A percentile compares a stretch with the other conserved stretches of the same genome.
Conservation (phyloP, 164 flowering plant species). For the Magnolia officinalis region DNA sequence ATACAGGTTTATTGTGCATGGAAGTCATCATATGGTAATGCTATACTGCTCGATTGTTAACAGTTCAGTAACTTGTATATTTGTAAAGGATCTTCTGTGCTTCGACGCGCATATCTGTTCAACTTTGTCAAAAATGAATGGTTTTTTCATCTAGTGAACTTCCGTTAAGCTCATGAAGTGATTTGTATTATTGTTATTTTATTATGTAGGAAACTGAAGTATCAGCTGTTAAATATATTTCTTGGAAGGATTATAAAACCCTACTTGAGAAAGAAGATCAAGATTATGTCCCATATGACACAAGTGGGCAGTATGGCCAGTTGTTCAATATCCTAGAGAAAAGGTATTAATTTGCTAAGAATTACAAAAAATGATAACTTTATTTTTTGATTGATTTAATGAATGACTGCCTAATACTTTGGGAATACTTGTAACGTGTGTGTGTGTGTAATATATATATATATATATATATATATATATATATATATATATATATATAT, state of each 20-base stretch:
- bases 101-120: background rate
- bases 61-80: no score
- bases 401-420: background rate
- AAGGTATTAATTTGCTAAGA: slow-evolving; percentile 41
- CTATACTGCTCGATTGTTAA: no score
- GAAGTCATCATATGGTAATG: no score
- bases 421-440: background rate
- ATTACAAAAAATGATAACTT: background rate
- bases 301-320: slow-evolving; percentile 61
- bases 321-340: slow-evolving; percentile 60
- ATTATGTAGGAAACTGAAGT: slow-evolving; percentile 74
- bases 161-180: background rate
- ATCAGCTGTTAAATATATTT: slow-evolving; percentile 83
- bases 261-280: slow-evolving; percentile 67
- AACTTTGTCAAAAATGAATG: background rate
- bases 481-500: no score
- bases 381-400: background rate
- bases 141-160: background rate
- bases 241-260: slow-evolving; percentile 58
- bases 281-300: slow-evolving; percentile 73
- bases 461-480: no score
- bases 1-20: background rate
- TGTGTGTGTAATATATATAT: no score
- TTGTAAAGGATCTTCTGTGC: no score
- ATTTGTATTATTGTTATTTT: background rate